Evolutionary conservation across 2,329 filamentous ascomycete species (phyloP).

Genomic region (Alternaria ethzedia): DNA sequence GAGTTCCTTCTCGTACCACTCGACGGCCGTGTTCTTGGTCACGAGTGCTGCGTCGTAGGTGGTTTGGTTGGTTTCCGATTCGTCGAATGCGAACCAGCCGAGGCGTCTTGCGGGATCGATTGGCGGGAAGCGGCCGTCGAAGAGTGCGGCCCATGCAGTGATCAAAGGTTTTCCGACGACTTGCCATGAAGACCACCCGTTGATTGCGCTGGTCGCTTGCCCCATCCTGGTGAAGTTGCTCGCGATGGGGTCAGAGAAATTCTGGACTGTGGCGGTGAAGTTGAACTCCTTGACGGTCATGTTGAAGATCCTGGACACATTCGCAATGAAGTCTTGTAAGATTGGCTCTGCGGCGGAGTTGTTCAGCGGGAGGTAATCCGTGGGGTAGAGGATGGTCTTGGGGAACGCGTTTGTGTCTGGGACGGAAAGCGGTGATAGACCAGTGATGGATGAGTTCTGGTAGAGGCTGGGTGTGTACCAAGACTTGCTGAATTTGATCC

Average conservation of each 20-base stretch:
- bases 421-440: conserved; percentile 45
- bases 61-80: conserved; percentile 22
- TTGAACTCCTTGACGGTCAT: conserved; percentile 50
- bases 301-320: conserved; percentile 45
- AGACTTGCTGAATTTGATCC: conserved; percentile 48
- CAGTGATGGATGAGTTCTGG: conserved; percentile 46
- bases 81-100: conserved; percentile 37
- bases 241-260: conserved; percentile 29
- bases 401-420: conserved; percentile 46
- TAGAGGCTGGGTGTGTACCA: conserved; percentile 49
- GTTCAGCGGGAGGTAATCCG: conserved; percentile 51
- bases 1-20: conserved; percentile 49
- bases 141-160: conserved; percentile 40
- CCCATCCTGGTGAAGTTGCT: conserved; percentile 41
- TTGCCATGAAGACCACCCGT: conserved; percentile 43
- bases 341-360: conserved; percentile 50
- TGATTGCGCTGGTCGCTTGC: conserved; percentile 38
- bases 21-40: conserved; percentile 43
- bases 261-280: conserved; percentile 44
- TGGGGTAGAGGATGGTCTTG: conserved; percentile 50
- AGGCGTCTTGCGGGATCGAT: conserved; percentile 47
- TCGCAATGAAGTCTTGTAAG: conserved; percentile 47
- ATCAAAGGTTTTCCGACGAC: conserved; percentile 44
- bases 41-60: conserved; percentile 26
- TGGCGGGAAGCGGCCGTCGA: conserved; percentile 50